Base-by-base conservation (phyloP, 768 basidiomycete genomes). In the Grammothele lineata region DNA sequence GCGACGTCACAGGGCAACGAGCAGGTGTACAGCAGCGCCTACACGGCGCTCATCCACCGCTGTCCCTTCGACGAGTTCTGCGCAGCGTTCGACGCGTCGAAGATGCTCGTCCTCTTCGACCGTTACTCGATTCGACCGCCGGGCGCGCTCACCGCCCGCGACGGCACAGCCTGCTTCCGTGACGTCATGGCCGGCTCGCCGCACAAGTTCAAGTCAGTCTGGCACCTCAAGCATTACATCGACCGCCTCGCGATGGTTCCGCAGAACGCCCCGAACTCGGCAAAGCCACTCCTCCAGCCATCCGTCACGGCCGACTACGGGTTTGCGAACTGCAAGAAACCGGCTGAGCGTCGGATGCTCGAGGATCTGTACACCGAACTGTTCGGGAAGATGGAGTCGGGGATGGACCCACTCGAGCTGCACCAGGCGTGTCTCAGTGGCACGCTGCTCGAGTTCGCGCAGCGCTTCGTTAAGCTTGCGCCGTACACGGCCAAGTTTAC, bases 21-120 rank as follows among this genome's bases (percentile, higher is more conserved):
- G 44, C 27, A 8, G 44, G 37, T 17, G 3, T 39, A 61, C 6
- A 23, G 33, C 18, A 3, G 14, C 15, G 21, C 45, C 1, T 70
- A 70, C 44, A n/a, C 37, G 9, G 23, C n/a, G 12, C 56, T 72
- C 21, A 54, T 66, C 22, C 8, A 47, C 3, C 30, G 32, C n/a
- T 69, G 64, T 57, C 58, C 66, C 3, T 72, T 69, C 48, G 56
- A 67, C 17, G 64, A 69, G 39, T 67, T 72, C 43, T 58, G 43
- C 44, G 42, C 27, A 1, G 68, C 68, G 3, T 69, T 60, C 41
- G 34, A 48, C 3, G 45, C 59, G 0, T 57, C 55, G 0, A 39
- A 32, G 1, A 56, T 72, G 10, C 40, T 26, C 5, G 40, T 36
- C 15, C 47, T 48, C 15, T 48, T 48, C 40, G 24, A 19, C 1